Percentiles rank a stretch among this genome's conserved stretches.
These are phyloP conservation scores for Zasmidium cellare DNA, from an alignment of 2,329 filamentous ascomycete genomes.

Conservation along the genomic window DNA sequence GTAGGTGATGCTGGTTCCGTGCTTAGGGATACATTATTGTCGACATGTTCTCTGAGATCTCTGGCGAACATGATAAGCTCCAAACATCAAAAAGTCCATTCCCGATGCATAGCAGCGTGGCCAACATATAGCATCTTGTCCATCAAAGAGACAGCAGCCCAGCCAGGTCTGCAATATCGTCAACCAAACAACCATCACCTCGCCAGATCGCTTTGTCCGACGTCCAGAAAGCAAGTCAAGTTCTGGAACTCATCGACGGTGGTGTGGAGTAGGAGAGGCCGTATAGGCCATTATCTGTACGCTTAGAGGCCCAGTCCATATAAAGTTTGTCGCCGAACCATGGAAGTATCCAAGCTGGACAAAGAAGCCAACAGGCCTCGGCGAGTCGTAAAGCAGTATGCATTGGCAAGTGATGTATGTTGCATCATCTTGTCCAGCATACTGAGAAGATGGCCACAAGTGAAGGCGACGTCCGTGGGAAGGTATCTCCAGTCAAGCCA, in stretches of 20 bases:
- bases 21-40: slow-evolving; percentile 1
- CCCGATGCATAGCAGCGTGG: not conserved
- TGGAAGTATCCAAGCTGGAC: not conserved
- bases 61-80: not conserved
- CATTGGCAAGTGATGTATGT: not conserved
- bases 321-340: not conserved
- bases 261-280: not conserved
- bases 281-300: not conserved
- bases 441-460: not conserved
- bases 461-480: not conserved
- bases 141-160: not conserved
- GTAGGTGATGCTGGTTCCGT: slow-evolving; percentile 12
- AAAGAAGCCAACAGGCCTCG: not conserved
- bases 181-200: not conserved
- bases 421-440: not conserved
- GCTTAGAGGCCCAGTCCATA: not conserved
- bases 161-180: not conserved
- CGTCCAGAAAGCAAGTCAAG: not conserved
- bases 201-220: not conserved
- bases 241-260: not conserved
- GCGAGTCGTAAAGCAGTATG: too few species aligned
- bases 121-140: not conserved
- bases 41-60: slow-evolving; percentile 9
- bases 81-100: not conserved
- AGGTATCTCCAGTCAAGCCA: not conserved